Base-by-base conservation (phyloP, 2,329 filamentous ascomycete genomes). In the Geosmithia putterillii region DNA sequence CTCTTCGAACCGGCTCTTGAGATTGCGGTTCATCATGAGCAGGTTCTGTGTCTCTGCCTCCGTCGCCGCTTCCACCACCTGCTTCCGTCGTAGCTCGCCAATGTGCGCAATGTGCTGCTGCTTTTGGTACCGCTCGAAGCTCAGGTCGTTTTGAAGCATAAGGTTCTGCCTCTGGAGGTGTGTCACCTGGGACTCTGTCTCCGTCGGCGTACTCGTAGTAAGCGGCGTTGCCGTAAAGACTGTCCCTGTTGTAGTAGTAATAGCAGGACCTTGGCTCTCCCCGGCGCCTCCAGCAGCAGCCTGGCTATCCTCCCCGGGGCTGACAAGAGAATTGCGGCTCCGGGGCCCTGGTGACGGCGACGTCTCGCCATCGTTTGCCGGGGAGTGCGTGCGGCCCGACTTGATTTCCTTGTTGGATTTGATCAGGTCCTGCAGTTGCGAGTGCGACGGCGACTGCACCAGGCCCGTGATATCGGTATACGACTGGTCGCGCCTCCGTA, bases 1-100 rank as follows among this genome's bases (percentile, higher is more conserved):
- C 44, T 86, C 83, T 44, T 83, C 79, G 8, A 87, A 71, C 43
- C 83, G 81, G 44, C 77, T 76, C 57, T 82, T 86, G 23, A 90
- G 63, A 18, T 77, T 78, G 17, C 83, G 78, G 55, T 89, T 90
- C 17, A 74, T 79, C 52, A 87, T 82, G 49, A 90, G 76, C 3
- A 92, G 64, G 43, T 88, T 87, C 50, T 90, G 84, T 2, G 83
- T 87, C 55, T 92, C 85, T 1, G 86, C 85, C 56, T 90, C 86
- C 1, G 78, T 82, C 2, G 84, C 83, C 7, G 83, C 83, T 57
- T 89, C 83, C 49, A 76, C 76, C 49, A 90, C 77, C 46, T 87
- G 81, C 48, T 80, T 79, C 14, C 83, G 73, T 51, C 85, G 81
- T 37, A 92, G 63, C 53, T 86, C 83, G 1, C 84, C 84, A 55